Evolutionary conservation across 306 rosid species (phyloP).

Genomic region (Benincasa hispida): DNA sequence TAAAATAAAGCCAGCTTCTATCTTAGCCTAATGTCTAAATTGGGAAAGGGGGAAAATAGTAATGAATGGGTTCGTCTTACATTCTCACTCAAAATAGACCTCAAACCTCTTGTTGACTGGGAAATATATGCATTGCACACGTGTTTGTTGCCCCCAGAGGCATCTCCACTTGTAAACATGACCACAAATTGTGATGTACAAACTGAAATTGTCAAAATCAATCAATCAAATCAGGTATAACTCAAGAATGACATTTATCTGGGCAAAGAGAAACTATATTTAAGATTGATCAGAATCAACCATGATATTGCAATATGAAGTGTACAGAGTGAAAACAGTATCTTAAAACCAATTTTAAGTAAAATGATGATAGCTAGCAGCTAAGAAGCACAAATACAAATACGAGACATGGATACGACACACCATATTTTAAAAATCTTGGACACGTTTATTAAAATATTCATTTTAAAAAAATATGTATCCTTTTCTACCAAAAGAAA

Average conservation of each 20-base stretch:
- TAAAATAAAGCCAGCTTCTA: not conserved
- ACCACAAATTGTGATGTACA: conserved; percentile 79
- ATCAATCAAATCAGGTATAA: conserved; percentile 1
- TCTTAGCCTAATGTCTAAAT: not conserved
- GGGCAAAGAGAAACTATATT: not conserved
- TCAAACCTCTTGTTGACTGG: conserved; percentile 69
- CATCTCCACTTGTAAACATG: conserved; percentile 59
- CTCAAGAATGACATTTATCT: not conserved
- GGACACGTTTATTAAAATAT: no score
- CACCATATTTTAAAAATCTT: no score
- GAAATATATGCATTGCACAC: conserved; percentile 59
- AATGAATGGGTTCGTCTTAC: conserved; percentile 31
- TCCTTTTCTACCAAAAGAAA: no score
- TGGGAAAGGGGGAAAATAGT: not conserved
- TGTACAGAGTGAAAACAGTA: not conserved
- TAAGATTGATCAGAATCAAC: not conserved
- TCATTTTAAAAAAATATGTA: no score
- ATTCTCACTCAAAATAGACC: conserved; percentile 65
- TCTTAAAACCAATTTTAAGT: not conserved
- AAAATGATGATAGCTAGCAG: not conserved
- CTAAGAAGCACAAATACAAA: no score
- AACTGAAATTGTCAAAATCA: conserved; percentile 27
- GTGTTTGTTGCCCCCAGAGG: conserved; percentile 34
- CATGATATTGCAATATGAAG: not conserved
- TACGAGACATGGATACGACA: no score